Base-by-base conservation (phyloP, 2,329 filamentous ascomycete genomes). In the Pseudogymnoascus sp. region DNA sequence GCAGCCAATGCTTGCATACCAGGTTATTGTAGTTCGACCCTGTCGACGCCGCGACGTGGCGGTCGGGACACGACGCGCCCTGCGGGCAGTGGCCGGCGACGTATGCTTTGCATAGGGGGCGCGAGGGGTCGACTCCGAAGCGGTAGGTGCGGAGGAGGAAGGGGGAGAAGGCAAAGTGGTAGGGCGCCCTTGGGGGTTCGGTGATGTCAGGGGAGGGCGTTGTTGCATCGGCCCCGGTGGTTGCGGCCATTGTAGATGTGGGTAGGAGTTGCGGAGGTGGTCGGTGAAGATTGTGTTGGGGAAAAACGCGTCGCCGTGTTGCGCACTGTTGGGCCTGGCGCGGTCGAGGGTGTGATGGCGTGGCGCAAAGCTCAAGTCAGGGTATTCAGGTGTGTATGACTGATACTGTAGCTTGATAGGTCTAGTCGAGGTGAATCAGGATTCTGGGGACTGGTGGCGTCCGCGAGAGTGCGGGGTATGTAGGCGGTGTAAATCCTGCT, bases 1-100 rank as follows among this genome's bases (percentile, higher is more conserved):
- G 89, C 70, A 97, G 85, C 86, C 94, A 97, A 79, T 97, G 94
- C 77, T 99, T 99, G 84, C 94, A 99, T 63, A 99, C 92, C 13
- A 97, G 84, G 70, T 82, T 88, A 75, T 87, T 89, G 72, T 87
- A 87, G 33, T 84, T 84, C 38, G 77, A 77, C 19, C 63, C 63
- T 13, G 60, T 67, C 39, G 64, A 64, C 9, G 63, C 78, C 74
- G 68, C 69, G 67, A 65, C 66, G 77, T 97, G 92, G 57, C 90
- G 88, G 74, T 97, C 91, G 1, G 90, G 84, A 73, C 94, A 97
- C 60, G 83, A 81, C 63, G 87, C 84, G 37, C 92, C 92, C 63
- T 92, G 81, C 0, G 92, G 90, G 71, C 94, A 97, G 74, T 92
- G 87, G 39, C 90, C 91, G 63, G 90, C 82, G 62, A 88, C 80